Base-by-base conservation (phyloP, 305 asterid genomes). In the Salvia sclarea region DNA sequence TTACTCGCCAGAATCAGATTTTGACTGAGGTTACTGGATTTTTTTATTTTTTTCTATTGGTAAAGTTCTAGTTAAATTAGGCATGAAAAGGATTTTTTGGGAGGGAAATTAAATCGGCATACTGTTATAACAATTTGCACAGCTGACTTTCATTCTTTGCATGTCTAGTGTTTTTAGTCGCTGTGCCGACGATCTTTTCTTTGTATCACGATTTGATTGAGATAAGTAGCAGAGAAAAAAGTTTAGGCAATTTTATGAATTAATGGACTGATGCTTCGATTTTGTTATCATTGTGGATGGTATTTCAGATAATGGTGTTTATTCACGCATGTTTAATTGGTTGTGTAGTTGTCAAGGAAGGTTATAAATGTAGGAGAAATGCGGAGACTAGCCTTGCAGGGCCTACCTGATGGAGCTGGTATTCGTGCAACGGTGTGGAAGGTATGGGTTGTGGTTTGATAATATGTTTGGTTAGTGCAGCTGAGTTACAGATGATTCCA, bases 401-500 rank as follows among this genome's bases (percentile, higher is more conserved):
- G 98, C 63, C 64, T 87, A 73, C 96, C 97, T 7, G 97, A 91
- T 68, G 96, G 89, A 76, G 88, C 86, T 79, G 96, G 97, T 58
- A 82, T 88, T 72, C 98, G 97, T 20, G 83, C 98, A 49, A 82
- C 82, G 1, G 96, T 87, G 60, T 93, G 98, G 98, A 91, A 93
- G 97, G 98, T 93, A 83, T 33, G 53, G 5, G 11, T n/a, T 64
- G 37, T 44, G 31, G 43, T 25, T 30, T 55, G 12, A 16, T 58
- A 12, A 14, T 60, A 33, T 60, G 53, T 18, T 74, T 50, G 75
- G n/a, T 59, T 69, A 8, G 35, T 63, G 21, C 54, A 44, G 73
- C 47, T 69, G 65, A 59, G 20, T 52, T 58, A 14, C 18, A n/a
- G 50, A 77, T 17, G 21, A 20, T 33, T 17, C n/a, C 28, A 8